These are phyloP conservation scores for Leptodermis oblonga DNA, from an alignment of 257 asterid genomes.

Conservation along the genomic window DNA sequence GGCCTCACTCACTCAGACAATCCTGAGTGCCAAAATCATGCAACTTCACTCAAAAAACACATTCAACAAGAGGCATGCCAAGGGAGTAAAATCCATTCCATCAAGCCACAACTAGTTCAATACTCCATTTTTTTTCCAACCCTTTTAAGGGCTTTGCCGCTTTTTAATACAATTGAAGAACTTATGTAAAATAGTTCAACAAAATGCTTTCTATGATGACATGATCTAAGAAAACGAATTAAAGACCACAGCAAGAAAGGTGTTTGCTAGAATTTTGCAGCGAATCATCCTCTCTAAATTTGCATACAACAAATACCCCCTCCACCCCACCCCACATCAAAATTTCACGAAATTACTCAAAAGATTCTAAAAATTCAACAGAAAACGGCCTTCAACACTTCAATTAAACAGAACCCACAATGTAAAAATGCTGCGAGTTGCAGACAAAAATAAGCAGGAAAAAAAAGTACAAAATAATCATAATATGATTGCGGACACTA, in stretches of 20 bases:
- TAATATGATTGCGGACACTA: neutral
- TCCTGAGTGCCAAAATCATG: conserved; percentile 11
- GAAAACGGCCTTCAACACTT: neutral
- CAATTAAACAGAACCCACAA: conserved; percentile 9
- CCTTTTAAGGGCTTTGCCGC: neutral
- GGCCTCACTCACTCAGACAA: conserved; percentile 4
- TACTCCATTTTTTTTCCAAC: neutral
- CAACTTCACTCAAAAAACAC: neutral
- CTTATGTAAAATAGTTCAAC: neutral
- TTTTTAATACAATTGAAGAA: neutral
- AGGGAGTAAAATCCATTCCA: neutral
- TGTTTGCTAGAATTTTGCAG: neutral
- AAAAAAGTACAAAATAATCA: neutral
- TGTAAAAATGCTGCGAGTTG: neutral
- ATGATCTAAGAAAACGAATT: neutral
- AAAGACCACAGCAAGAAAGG: neutral
- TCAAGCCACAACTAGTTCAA: conserved; percentile 3
- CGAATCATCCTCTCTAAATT: neutral
- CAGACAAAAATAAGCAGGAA: conserved; percentile 8
- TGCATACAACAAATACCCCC: neutral
- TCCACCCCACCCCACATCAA: neutral
- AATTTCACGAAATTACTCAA: conserved; percentile 5
- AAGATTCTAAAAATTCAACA: conserved; percentile 9
- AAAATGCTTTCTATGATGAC: neutral
- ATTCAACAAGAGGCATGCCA: neutral